Evolutionary conservation across 2,329 filamentous ascomycete genomes (phyloP), one percentile per base, ranked within the genome.

Genomic region (Ceratocystis lukuohia): DNA sequence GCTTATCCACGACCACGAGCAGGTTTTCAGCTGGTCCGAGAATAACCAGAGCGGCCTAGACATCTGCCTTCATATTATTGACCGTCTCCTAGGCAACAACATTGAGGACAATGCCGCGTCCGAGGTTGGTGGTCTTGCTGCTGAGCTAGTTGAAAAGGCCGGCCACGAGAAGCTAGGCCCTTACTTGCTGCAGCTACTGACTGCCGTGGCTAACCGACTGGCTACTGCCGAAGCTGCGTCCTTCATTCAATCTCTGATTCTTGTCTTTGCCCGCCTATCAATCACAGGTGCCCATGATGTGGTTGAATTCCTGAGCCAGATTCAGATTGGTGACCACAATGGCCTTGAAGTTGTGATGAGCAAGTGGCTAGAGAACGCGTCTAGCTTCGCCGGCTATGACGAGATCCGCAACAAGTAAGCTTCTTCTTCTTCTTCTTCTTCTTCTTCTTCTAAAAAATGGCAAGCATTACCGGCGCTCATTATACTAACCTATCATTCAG

Each of bases 381-480:
- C 96, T 75, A 96, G 88, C 75, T 99, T 99, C 76, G 91, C 91
- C n/a, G 94, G 94, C 12, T 99, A 96, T 71, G 92, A 97, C 72
- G 93, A 96, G 75, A 97, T 97, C 71, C 85, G 92, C 71, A 91
- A 96, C 75, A 99, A 97, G 89, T 92, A 79, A 75, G 86, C 79
- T n/a, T 22, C 20, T 22, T 22, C 20, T 22, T 22, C 20, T 22
- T 22, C 20, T 22, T 41, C 7, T 20, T 4, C 12, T 5, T 28
- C 25, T 28, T 28, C 28, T 28, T 28, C 28, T 28, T 28, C 28
- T 28, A 28, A 12, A 15, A 25, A 30, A 41, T 5, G 15, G 17
- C 33, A 37, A 56, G 1, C 22, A 22, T 7, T n/a, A 57, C 59
- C 65, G 41, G n/a, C 64, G 68, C 62, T 76, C 78, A 72, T 79